These are phyloP conservation scores for Climacium dendroides DNA, from an alignment of 225 moss, liverwort and hornwort species.

Conservation along the genomic window DNA sequence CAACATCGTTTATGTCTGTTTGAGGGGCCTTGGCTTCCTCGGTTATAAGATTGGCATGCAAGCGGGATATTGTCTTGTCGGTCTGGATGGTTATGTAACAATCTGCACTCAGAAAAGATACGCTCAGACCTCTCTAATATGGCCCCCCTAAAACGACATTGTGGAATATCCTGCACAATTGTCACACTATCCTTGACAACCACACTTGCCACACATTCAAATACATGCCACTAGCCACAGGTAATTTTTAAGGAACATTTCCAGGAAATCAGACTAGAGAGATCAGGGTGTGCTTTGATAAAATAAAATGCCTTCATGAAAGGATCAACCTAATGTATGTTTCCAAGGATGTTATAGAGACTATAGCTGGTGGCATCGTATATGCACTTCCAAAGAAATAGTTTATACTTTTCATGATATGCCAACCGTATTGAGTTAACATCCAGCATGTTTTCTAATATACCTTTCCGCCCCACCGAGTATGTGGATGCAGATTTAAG, in stretches of 20 bases:
- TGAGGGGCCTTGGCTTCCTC: slow-evolving; percentile 26
- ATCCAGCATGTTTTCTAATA: neutral
- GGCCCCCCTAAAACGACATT: neutral
- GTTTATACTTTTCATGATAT: neutral
- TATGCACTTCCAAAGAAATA: neutral
- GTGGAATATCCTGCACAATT: neutral
- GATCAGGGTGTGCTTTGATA: neutral
- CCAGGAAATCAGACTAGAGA: neutral
- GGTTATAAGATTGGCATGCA: slow-evolving; percentile 56
- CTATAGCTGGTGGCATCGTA: neutral
- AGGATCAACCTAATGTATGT: neutral
- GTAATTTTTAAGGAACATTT: neutral
- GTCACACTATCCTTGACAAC: neutral
- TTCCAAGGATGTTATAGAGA: neutral
- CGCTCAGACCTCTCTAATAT: neutral
- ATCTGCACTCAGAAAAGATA: slow-evolving; percentile 15
- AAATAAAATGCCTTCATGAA: neutral
- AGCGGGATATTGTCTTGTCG: slow-evolving; percentile 71
- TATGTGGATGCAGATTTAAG: slow-evolving; percentile 32
- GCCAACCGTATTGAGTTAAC: neutral
- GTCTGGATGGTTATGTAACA: slow-evolving; percentile 57
- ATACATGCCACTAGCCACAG: neutral
- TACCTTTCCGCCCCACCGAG: slow-evolving; percentile 50
- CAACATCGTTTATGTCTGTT: slow-evolving; percentile 10
- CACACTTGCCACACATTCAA: neutral